Evolutionary conservation across 176 grass and related monocot species (phyloP), one percentile per base, ranked within the genome.

Genomic region (Ananas comosus): DNA sequence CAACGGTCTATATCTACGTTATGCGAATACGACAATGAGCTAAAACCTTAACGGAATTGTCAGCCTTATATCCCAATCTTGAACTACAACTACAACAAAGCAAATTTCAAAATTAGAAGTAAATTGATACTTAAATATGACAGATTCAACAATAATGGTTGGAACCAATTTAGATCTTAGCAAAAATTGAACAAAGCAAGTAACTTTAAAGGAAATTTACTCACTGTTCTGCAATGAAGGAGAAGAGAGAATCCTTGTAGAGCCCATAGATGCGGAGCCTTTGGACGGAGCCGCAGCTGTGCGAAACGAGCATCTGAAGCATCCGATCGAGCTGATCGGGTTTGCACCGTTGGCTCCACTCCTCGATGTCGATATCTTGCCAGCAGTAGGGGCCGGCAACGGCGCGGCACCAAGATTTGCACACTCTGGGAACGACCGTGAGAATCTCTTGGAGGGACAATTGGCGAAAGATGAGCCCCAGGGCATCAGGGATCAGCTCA

Each of bases 351-450:
- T 90, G 79, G 78, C 94, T 88, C 94, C 94, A 99, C 51, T 99
- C 94, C 82, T 86, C 84, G 61, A 99, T 91, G 72, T 93, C 94
- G 67, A 99, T 93, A 53, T 93, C 84, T 74, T 90, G 89, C 94
- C 94, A 99, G 74, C 87, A 88, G 76, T 99, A 99, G 13, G 95
- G 95, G 12, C 95, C 95, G 3, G 85, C 49, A 5, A 94, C 89
- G 9, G 82, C 87, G 51, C 77, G 66, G 24, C 56, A 49, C 95
- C 95, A 99, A 16, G 90, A 82, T 47, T 88, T 99, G 84, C 95
- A 99, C 50, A 99, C 95, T 64, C 80, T 70, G 16, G 95, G 95
- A 56, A 99, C 66, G 13, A 99, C 87, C 14, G 85, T 99, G 74
- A 99, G 83, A 49, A 85, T 79, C 72, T 99, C 95, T 64, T 86